Evolutionary conservation across 345 rosid species (phyloP), one percentile per base, ranked within the genome.

Genomic region (Stellera chamaejasme): DNA sequence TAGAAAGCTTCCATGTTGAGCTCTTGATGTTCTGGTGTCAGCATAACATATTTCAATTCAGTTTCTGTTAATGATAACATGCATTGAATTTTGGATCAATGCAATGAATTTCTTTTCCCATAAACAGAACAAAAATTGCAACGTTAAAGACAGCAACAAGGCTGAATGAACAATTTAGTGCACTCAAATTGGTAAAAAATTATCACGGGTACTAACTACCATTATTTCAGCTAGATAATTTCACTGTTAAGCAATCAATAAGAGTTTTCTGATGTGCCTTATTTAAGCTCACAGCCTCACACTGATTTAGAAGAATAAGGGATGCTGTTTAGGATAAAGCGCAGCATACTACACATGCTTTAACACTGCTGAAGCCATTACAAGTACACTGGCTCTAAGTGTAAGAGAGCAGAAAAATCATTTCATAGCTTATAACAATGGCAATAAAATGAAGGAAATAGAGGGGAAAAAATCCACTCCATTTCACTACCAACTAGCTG

Each of bases 401-500:
- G 43, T 59, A 64, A 25, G 55, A 26, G 7, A 11, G 48, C 16
- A 41, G 14, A 13, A 8, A 4, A 15, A 14, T 12, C 32, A 44
- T 43, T 13, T 23, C 44, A 19, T 45, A 46, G 0, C n/a, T 5
- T 47, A 47, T 11, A 27, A 19, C 28, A 32, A 32, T 25, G 58
- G 32, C 50, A 50, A 45, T 36, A 12, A 60, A 45, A 12, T 58
- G 25, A 23, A 28, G 56, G 53, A 50, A 25, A 9, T 11, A 23
- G 11, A 15, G 26, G 54, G 26, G 54, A 48, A 10, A 46, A 11
- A 2, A 57, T 57, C 48, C 47, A 57, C 41, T 45, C 57, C 25
- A 50, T 6, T 42, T 39, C n/a, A 23, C 7, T 32, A 32, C 55
- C 5, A 56, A 43, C 10, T 12, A 75, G 61, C 61, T 50, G 60